phyloP scores from a whole-genome alignment of 129 eudicot genomes.

The Saussurea involucrata region DNA sequence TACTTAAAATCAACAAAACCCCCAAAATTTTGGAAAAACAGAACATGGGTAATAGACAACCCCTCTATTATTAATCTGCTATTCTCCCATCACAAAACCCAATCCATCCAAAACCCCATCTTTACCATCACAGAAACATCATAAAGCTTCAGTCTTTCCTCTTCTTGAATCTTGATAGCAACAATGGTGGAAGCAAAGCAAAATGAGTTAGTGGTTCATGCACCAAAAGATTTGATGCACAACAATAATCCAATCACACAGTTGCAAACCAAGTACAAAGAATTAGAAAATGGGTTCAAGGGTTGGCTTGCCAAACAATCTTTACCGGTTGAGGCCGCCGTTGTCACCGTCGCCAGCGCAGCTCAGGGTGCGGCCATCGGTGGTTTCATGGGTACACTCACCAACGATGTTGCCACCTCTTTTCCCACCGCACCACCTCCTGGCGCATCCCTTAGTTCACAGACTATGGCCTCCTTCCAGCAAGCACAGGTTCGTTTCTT shows the following conservation, averaged over 20 bases:
- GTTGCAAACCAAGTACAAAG: slow-evolving; percentile 60
- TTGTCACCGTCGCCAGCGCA: slow-evolving; percentile 65
- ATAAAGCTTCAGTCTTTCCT: background rate
- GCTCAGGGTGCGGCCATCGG: slow-evolving; percentile 82
- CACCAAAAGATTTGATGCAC: slow-evolving; percentile 17
- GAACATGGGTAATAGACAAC: background rate
- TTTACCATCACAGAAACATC: background rate
- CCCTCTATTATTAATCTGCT: background rate
- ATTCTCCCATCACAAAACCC: slow-evolving; percentile 4
- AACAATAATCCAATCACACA: slow-evolving; percentile 47
- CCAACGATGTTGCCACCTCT: slow-evolving; percentile 40
- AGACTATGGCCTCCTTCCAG: slow-evolving; percentile 69
- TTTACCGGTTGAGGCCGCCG: slow-evolving; percentile 69
- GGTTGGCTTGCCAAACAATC: slow-evolving; percentile 66
- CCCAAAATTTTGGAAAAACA: background rate
- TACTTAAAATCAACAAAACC: background rate
- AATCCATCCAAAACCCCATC: background rate
- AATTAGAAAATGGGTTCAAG: slow-evolving; percentile 56
- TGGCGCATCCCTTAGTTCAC: slow-evolving; percentile 39
- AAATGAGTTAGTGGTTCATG: slow-evolving; percentile 20
- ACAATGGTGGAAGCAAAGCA: slow-evolving; percentile 49
- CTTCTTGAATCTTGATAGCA: background rate
- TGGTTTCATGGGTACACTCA: slow-evolving; percentile 72
- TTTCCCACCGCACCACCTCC: slow-evolving; percentile 50
- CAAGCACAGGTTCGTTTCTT: slow-evolving; percentile 63